Evolutionary conservation across 352 stramenopile genomes (phyloP), one percentile per base, ranked within the genome.

Genomic region (Pythium dissimile): DNA sequence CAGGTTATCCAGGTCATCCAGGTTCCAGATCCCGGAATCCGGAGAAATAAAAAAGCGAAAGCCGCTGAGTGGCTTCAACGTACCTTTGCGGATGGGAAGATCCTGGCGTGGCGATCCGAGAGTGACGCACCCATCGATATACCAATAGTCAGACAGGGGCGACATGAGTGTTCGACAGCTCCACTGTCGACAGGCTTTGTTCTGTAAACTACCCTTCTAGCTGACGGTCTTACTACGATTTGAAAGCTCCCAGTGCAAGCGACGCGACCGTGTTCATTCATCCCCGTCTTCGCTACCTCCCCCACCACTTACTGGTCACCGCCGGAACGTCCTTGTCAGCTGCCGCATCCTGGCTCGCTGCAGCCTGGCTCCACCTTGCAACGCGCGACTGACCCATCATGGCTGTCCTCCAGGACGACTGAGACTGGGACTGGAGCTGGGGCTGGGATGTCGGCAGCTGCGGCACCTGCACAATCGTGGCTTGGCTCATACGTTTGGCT

Each of bases 251-350:
- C 34, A 41, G 34, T 32, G 41, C 21, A n/a, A 32, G 43, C 15
- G 23, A n/a, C 24, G 43, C 18, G 23, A n/a, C 15, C 15, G 27
- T 32, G 21, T 32, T 23, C 44, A 51, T 18, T 51, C 44, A 51
- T 27, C 38, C 18, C 15, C 30, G 2, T 32, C 24, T 5, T 26
- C 21, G n/a, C n/a, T n/a, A 45, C 16, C 55, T 37, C 35, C 48
- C 34, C 57, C 57, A 64, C 57, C 57, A 64, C 26, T 64, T 64
- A 27, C 57, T 64, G 5, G 57, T 64, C 47, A 59, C 34, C 1
- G 32, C 23, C 16, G 46, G n/a, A 1, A 28, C 23, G 15, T 18
- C 16, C 13, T 48, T 21, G 5, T 41, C 50, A 16, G 6, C 39
- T 44, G 8, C 27, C 13, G 30, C 21, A 15, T 31, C 21, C 31